Evolutionary conservation across 2,329 filamentous ascomycete genomes (phyloP), one percentile per base, ranked within the genome.

Genomic region (Pestalotiopsis sp.): DNA sequence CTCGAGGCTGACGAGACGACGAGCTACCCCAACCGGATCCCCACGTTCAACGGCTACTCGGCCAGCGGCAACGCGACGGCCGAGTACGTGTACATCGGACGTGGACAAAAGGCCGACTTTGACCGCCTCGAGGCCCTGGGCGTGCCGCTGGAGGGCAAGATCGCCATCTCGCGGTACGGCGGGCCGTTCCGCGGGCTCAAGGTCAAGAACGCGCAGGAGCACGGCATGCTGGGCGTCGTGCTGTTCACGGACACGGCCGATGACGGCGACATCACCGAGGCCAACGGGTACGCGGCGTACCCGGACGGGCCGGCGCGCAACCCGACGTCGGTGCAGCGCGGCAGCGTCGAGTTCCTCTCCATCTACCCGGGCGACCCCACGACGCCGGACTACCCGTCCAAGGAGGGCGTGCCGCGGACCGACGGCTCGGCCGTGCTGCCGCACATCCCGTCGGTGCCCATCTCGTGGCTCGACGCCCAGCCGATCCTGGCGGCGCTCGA

Each of bases 31-130:
- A 87, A 93, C 70, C 85, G 92, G 36, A 86, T 95, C 25, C 93
- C 93, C 5, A 93, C 91, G 0, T 97, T 95, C 80, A 92, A 96
- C 72, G 94, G 93, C 12, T 97, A 96, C 77, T 94, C 92, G 1
- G 93, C 93, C 0, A 91, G 84, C 41, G 94, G 94, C 0, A 93
- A 93, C 76, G 92, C 92, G 14, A 93, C 91, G 0, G 92, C 89
- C 0, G 88, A 89, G 70, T 95, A 90, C 72, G 90, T 95, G 17
- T 97, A 91, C 76, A 91, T 89, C 67, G 95, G 95, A 77, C 93
- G 92, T 69, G 93, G 93, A 20, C 92, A 91, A 1, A 92, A 89
- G 73, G 81, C 85, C 25, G 93, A 96, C 75, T 96, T 91, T 70
- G 88, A 94, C 69, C 90, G 93, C 65, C 82, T 96, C 11, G 79